Evolutionary conservation across 1,284 basidiomycete species (phyloP).

Genomic region (Tremellales sp.): DNA sequence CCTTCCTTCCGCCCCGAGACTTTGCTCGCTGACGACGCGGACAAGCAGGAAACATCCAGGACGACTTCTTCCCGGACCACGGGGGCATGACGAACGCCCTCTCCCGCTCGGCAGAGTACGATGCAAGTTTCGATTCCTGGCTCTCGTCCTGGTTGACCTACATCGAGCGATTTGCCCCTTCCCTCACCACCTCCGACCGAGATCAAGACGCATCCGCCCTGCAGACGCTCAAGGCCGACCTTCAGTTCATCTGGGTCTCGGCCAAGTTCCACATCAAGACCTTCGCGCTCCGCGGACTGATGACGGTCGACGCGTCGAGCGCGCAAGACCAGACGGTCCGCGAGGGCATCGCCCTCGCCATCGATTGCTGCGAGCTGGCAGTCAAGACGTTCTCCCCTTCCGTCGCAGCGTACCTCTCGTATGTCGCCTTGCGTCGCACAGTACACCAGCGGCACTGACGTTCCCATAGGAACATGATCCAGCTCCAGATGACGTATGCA

Average conservation of each 20-base stretch:
- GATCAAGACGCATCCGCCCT: background rate
- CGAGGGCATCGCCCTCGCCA: background rate
- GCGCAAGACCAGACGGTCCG: background rate
- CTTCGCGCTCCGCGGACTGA: constrained; percentile 3
- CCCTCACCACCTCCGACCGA: background rate
- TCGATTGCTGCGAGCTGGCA: background rate
- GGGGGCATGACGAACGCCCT: background rate
- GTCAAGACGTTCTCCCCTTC: constrained; percentile 6
- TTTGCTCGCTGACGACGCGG: background rate
- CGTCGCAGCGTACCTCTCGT: constrained; percentile 2
- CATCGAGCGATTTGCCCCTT: background rate
- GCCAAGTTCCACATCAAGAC: constrained; percentile 5
- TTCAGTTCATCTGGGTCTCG: constrained; percentile 1
- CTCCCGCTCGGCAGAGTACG: background rate
- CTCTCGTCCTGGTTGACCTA: background rate
- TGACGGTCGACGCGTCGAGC: background rate
- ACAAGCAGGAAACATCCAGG: background rate
- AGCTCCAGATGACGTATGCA: constrained; percentile 2
- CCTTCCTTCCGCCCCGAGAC: background rate
- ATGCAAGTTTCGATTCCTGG: background rate
- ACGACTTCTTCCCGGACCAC: constrained; percentile 2
- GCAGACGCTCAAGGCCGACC: constrained; percentile 2
- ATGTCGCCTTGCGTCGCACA: too few species aligned
- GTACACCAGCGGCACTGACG: too few species aligned
- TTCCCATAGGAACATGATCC: background rate